A percentile compares a stretch with the other conserved stretches of the same genome.
Conservation (phyloP, 2,329 filamentous ascomycete genomes). For the Aspergillus fischeri region DNA sequence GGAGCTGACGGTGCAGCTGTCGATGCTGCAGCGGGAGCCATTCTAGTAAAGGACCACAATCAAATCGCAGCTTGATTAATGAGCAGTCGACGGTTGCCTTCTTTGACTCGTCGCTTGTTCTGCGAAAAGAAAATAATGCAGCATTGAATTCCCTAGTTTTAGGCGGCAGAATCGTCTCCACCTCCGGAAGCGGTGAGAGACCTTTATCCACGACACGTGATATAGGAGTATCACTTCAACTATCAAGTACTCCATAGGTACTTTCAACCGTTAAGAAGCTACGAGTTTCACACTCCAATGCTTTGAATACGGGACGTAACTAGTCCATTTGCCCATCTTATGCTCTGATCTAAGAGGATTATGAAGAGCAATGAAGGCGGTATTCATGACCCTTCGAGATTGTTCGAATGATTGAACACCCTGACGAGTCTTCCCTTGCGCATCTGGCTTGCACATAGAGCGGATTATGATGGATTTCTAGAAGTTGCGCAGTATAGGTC, state of each 20-base stretch:
- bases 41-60: not conserved
- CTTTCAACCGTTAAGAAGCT: not conserved
- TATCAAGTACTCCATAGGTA: too few relatives aligned
- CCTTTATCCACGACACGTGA: not conserved
- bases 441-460: not conserved
- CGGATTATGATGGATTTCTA: not conserved
- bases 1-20: constrained; percentile 22
- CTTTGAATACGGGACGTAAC: not conserved
- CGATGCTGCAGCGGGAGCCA: constrained; percentile 14
- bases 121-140: constrained; percentile 8
- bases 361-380: not conserved
- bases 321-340: not conserved
- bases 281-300: not conserved
- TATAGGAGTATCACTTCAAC: not conserved
- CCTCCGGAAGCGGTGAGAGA: constrained; percentile 11
- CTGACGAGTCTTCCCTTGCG: not conserved
- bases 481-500: not conserved
- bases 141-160: constrained; percentile 13
- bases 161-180: constrained; percentile 16
- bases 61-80: not conserved
- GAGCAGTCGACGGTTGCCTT: not conserved
- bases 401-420: not conserved
- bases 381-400: not conserved
- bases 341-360: not conserved
- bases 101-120: constrained; percentile 1